Base-by-base conservation (phyloP, 2,329 filamentous ascomycete species). In the Rhinocladiella similis region DNA sequence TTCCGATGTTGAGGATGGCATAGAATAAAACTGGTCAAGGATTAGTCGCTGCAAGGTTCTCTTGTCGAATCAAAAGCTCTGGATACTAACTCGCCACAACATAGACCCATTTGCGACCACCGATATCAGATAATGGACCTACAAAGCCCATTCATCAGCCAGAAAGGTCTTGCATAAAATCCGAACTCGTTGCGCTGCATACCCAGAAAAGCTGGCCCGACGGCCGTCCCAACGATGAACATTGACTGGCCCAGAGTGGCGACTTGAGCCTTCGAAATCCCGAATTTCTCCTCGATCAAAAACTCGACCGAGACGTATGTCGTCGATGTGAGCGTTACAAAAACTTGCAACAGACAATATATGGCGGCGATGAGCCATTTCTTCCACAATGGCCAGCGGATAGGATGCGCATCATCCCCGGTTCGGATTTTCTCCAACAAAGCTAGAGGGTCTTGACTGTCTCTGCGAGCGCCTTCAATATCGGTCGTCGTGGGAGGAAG, bases 21-120 rank as follows among this genome's bases (percentile, higher is more conserved):
- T 72, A 73, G 39, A 69, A 19, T 19, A 63, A 61, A 51, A 72
- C 47, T 45, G 19, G 12, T 10, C 4, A 16, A 18, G 5, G 14
- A 7, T 41, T 41, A 41, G 38, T 41, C 10, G 14, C 3, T 12
- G 38, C 5, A 14, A 27, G 25, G 7, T 27, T 38, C 35, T 38
- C 5, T 38, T 16, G 18, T 18, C 38, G 7, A 38, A 12, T n/a
- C 18, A 18, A 22, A 16, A 25, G 3, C n/a, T 14, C n/a, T 20
- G 27, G 35, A 41, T 20, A 27, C 51, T 18, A 42, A 50, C 46
- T 71, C 16, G 70, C 70, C 3, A 52, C 69, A 18, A 76, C 74
- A 52, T 77, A 76, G 38, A 76, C 69, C 74, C 73, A 76, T 69
- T 76, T 77, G 5, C 73, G 69, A 20, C 74, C 73, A 42, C 71